Base-by-base conservation (phyloP, 208 protist genomes). In the Wallacemonas rigidus region DNA sequence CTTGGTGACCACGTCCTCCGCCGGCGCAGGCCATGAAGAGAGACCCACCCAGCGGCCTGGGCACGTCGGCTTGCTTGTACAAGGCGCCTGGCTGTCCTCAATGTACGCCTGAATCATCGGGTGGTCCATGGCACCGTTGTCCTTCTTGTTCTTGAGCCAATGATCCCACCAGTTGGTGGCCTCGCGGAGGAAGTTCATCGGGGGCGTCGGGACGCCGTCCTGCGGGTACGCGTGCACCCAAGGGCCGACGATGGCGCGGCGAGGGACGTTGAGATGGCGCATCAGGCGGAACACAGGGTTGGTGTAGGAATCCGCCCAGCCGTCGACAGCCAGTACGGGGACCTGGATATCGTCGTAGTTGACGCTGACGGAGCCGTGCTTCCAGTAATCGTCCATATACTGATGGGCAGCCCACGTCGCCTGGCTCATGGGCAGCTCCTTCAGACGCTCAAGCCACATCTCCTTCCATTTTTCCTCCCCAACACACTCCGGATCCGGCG, bases 191-290 rank as follows among this genome's bases (percentile, higher is more conserved):
- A 88, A 91, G 71, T 86, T 87, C 73, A 87, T 88, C 53, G 71
- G 68, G 4, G 86, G 82, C n/a, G 67, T 44, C 47, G 85, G 85
- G 9, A 72, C 62, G 61, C 82, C 82, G 72, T 88, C 85, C 67
- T 91, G 82, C 41, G 86, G 82, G 71, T 88, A 91, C n/a, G 73
- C 74, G 67, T 91, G 86, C 63, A 74, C 77, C 86, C 82, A 88
- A n/a, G 86, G 86, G 1, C 86, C 86, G 12, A 86, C 80, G 48
- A 88, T 82, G 36, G 77, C 86, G 53, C 82, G 81, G 40, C 82
- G 74, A n/a, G 86, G 86, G 48, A 86, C 74, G 12, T 74, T 74
- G 35, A 91, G 76, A 47, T 76, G 58, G 69, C 79, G 69, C 51
- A 91, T 60, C 26, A 88, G 60, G 43, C 74, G 74, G 65, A 91